Conservation (phyloP, 2,329 filamentous ascomycete genomes). For the Pseudocercospora ulei region DNA sequence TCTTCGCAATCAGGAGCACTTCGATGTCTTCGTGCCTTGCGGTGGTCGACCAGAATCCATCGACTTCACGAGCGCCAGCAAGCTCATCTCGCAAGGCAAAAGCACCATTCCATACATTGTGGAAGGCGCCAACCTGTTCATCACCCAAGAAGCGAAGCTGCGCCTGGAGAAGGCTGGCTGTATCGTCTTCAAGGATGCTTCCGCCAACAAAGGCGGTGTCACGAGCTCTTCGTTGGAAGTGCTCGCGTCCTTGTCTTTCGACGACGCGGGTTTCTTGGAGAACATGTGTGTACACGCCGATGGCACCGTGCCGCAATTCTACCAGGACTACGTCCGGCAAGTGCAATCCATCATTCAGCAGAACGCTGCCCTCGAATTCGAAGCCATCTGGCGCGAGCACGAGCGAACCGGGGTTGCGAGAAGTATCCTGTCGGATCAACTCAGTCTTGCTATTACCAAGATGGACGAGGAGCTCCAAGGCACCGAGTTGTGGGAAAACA, state of each 20-base stretch:
- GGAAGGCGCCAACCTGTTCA: conserved; percentile 95
- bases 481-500: conserved; percentile 81
- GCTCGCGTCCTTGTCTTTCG: conserved; percentile 84
- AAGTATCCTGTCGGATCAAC: conserved; percentile 80
- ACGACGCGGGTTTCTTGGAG: conserved; percentile 75
- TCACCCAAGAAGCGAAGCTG: conserved; percentile 95
- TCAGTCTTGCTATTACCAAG: conserved; percentile 88
- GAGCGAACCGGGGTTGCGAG: conserved; percentile 68
- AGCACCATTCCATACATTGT: conserved; percentile 84
- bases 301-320: conserved; percentile 77
- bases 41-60: conserved; percentile 95
- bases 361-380: conserved; percentile 88
- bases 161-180: conserved; percentile 91
- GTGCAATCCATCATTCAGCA: conserved; percentile 85
- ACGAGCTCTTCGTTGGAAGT: conserved; percentile 96
- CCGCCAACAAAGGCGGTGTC: conserved; percentile 96
- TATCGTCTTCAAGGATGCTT: conserved; percentile 93
- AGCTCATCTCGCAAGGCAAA: conserved; percentile 85
- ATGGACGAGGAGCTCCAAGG: conserved; percentile 92
- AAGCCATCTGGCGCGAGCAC: conserved; percentile 95
- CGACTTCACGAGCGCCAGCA: conserved; percentile 75
- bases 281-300: conserved; percentile 84
- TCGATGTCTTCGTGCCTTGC: conserved; percentile 88
- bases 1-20: conserved; percentile 57
- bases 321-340: conserved; percentile 81